Evolutionary conservation across 768 basidiomycete species (phyloP), one percentile per base, ranked within the genome.

Genomic region (Cystofilobasidium bisporidii): DNA sequence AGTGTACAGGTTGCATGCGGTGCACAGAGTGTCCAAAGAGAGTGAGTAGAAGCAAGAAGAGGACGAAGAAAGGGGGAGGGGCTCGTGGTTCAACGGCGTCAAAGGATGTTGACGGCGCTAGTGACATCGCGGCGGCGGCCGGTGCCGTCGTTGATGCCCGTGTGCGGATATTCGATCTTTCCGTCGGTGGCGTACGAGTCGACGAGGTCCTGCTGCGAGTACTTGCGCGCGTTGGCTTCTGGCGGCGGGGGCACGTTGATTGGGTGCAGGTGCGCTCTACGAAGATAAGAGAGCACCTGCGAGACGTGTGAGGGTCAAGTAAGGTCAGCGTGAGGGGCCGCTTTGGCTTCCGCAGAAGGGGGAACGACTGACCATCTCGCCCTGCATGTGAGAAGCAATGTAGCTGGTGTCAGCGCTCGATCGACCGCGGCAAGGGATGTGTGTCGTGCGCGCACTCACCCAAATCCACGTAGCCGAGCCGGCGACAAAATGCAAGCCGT

Each of bases 271-370:
- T 50, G 45, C 9, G 65, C 32, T 24, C 32, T 36, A n/a, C 67
- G 67, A 50, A 68, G 67, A 43, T 68, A 68, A 36, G 61, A 68
- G 41, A 68, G 61, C 3, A 61, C 43, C 65, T 67, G 58, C 1
- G 28, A 26, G 33, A 14, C 15, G 48, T 30, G 2, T 24, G 20
- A 24, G 28, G 30, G 43, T 17, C 4, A 48, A 36, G 24, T n/a
- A n/a, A 41, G 26, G 48, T 20, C 8, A 58, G 38, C 24, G 10
- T 14, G 3, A 22, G 53, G 18, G 6, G 15, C 9, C 24, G 28
- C 17, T 41, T 10, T 50, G 20, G 11, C 20, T n/a, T 14, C 20
- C 14, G n/a, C 8, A 4, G 18, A n/a, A 12, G 30, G 28, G 24
- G 38, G 32, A n/a, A 20, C 4, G n/a, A 43, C 55, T 12, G 22